These are phyloP conservation scores for Pezicula radicicola DNA, from an alignment of 2,329 filamentous ascomycete species.

Conservation along the genomic window DNA sequence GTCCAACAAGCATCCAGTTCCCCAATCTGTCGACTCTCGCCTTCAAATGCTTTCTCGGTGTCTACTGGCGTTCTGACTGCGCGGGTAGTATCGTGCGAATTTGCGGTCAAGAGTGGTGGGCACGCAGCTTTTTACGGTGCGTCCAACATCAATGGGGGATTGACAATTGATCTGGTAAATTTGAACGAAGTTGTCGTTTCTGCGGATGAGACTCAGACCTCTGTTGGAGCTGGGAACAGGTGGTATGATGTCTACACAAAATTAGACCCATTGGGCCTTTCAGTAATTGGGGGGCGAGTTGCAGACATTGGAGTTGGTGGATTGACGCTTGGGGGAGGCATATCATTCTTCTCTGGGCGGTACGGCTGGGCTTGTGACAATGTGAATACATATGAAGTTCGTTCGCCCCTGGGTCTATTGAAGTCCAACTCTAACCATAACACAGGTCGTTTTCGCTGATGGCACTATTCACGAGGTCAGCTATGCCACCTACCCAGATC, in stretches of 20 bases:
- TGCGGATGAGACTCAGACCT: slow-evolving; percentile 4
- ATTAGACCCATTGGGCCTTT: slow-evolving; percentile 10
- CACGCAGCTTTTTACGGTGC: slow-evolving; percentile 21
- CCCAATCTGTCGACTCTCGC: slow-evolving; percentile 10
- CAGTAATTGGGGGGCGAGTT: slow-evolving; percentile 14
- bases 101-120: slow-evolving; percentile 36
- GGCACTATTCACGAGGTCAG: slow-evolving; percentile 7
- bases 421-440: background rate
- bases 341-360: slow-evolving; percentile 9
- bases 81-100: slow-evolving; percentile 10
- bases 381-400: slow-evolving; percentile 12
- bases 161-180: slow-evolving; percentile 12
- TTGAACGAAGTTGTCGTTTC: slow-evolving; percentile 7
- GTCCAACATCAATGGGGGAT: slow-evolving; percentile 13
- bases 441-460: slow-evolving; percentile 32
- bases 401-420: background rate
- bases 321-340: slow-evolving; percentile 10
- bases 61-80: slow-evolving; percentile 5
- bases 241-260: slow-evolving; percentile 17
- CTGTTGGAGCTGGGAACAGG: slow-evolving; percentile 12
- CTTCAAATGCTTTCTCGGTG: slow-evolving; percentile 5
- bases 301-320: slow-evolving; percentile 14
- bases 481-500: slow-evolving; percentile 42
- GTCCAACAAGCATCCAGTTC: slow-evolving; percentile 2
- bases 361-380: slow-evolving; percentile 17